Evolutionary conservation across 257 asterid species (phyloP).

Genomic region (Ilex aquifolium): DNA sequence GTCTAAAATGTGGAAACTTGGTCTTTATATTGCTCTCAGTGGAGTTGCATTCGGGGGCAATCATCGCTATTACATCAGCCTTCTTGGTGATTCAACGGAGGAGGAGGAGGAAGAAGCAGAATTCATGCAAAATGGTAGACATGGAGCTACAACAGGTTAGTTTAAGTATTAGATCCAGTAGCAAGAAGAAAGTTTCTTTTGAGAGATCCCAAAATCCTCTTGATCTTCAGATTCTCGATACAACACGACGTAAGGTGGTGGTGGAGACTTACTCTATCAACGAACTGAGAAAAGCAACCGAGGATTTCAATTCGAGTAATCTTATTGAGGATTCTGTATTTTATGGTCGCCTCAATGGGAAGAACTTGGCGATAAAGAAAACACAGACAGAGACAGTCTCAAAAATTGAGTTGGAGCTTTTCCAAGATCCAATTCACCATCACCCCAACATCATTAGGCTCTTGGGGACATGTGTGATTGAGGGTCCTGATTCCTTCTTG

Average conservation of each 20-base stretch:
- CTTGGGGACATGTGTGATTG: constrained; percentile 43
- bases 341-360: constrained; percentile 71
- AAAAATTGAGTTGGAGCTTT: constrained; percentile 32
- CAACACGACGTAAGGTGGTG: constrained; percentile 37
- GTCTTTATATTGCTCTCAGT: constrained; percentile 38
- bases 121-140: constrained; percentile 21
- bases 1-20: constrained; percentile 32
- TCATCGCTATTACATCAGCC: constrained; percentile 29
- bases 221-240: constrained; percentile 27
- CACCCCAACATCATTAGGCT: constrained; percentile 56
- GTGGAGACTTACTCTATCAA: constrained; percentile 57
- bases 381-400: constrained; percentile 23
- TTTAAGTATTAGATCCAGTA: constrained; percentile 54
- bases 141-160: constrained; percentile 58
- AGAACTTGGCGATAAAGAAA: constrained; percentile 48
- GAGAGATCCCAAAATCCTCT: constrained; percentile 62
- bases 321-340: constrained; percentile 56
- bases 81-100: constrained; percentile 29
- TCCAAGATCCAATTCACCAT: constrained; percentile 35
- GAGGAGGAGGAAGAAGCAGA: constrained; percentile 19
- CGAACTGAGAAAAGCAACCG: constrained; percentile 60
- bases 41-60: constrained; percentile 23
- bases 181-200: constrained; percentile 69
- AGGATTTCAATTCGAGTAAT: constrained; percentile 43
- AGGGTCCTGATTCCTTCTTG: constrained; percentile 45